These are phyloP conservation scores for Lactarius hatsudake DNA, from an alignment of 768 basidiomycete species.

Conservation along the genomic window DNA sequence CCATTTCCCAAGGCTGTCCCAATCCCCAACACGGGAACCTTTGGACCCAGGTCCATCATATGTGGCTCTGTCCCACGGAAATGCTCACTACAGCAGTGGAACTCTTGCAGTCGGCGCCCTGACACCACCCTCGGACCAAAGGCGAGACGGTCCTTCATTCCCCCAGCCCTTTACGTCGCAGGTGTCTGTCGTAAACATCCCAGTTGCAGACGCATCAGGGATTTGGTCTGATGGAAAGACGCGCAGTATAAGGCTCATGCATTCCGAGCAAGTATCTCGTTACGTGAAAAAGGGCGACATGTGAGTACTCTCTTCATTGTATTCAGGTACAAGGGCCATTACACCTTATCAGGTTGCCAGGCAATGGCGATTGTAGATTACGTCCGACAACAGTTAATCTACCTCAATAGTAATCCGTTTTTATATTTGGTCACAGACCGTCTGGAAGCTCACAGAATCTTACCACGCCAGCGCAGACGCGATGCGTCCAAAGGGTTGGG, in stretches of 20 bases:
- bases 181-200: not conserved
- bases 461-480: not conserved
- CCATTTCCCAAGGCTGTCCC: not conserved
- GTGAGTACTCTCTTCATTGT: not conserved
- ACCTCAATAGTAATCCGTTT: constrained; percentile 6
- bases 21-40: not conserved
- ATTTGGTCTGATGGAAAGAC: too few species aligned
- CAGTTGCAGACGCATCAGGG: not conserved
- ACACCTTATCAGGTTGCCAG: not conserved
- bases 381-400: not conserved
- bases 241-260: not conserved
- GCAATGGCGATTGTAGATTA: not conserved
- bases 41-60: too few species aligned
- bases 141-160: not conserved
- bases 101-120: too few species aligned
- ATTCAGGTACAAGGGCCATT: not conserved
- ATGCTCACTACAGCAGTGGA: not conserved
- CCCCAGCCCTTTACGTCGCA: not conserved
- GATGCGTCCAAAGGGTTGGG: not conserved
- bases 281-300: constrained; percentile 13
- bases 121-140: not conserved
- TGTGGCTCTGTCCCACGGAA: not conserved
- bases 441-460: not conserved
- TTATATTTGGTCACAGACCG: not conserved
- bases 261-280: constrained; percentile 16